These are phyloP conservation scores for Lipomyces spencermartinsiae DNA, from an alignment of 805 yeast genomes.

Conservation along the genomic window DNA sequence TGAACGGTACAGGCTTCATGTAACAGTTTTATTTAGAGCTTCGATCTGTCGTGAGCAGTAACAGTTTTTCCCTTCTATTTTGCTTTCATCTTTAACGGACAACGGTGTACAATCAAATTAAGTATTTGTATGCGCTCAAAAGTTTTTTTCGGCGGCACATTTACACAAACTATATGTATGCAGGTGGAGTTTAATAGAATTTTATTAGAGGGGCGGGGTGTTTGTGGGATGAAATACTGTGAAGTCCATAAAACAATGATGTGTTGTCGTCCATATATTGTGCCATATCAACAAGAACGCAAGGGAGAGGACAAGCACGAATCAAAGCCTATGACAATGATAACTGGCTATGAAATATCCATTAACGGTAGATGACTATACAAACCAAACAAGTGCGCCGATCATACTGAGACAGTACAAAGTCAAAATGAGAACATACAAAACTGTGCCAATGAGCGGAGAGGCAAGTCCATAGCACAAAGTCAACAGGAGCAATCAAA, in stretches of 20 bases:
- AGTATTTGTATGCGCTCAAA: background rate
- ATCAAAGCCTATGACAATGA: background rate
- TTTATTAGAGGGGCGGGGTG: background rate
- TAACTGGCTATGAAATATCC: background rate
- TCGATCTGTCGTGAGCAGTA: background rate
- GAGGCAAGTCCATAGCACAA: background rate
- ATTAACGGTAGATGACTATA: background rate
- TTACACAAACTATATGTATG: background rate
- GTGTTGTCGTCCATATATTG: background rate
- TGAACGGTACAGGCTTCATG: background rate
- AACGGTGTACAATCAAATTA: background rate
- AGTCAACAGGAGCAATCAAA: background rate
- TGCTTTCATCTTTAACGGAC: slow-evolving; percentile 3
- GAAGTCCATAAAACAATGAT: background rate
- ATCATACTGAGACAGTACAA: background rate
- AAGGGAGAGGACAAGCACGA: background rate
- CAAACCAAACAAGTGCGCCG: background rate
- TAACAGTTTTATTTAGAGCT: background rate
- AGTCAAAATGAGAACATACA: background rate
- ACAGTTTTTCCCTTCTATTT: slow-evolving; percentile 3
- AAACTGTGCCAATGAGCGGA: background rate
- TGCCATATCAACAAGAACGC: background rate
- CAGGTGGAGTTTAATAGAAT: background rate
- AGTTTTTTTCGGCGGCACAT: background rate
- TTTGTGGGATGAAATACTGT: background rate